Base-by-base conservation (phyloP, 345 rosid genomes). In the Lepidium didymum region DNA sequence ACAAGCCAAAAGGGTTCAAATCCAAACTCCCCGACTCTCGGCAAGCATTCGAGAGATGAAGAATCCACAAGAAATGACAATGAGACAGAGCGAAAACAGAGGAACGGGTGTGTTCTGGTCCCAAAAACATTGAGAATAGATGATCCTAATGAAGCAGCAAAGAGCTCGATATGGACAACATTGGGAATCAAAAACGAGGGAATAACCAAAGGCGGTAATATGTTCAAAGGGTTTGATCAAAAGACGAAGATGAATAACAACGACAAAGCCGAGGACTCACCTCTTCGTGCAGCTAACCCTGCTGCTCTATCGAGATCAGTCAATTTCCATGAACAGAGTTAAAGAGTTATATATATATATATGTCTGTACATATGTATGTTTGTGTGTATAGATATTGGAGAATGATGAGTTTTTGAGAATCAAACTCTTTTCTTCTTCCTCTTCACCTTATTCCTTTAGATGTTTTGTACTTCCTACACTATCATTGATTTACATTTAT, bases 221-320 rank as follows among this genome's bases (percentile, higher is more conserved):
- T 87, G 64, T 83, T 87, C 70, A 82, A 78, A 78, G 88, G 84
- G 47, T 81, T 88, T 67, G 76, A 89, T 47, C 52, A 81, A 1
- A 87, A 87, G 78, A 74, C 43, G 79, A 75, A 58, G 87, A 85
- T 75, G 77, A 61, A 55, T 66, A 62, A 49, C 64, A 53, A 74
- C 10, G 67, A 42, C 10, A 67, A 58, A 66, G 56, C 77, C 0
- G 81, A 87, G 47, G 42, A 80, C 33, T 74, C 85, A n/a, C 79
- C 82, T 3, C 65, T 68, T 8, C 69, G 77, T 64, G 60, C 29
- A 16, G 95, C 96, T 44, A 92, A 92, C 73, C 98, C 98, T 8
- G 96, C 96, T 18, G 96, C 98, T 40, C 58, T 89, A 77, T 92
- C 91, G 56, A 83, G 98, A 74, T 89, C 95, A 37, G 61, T 79